These are phyloP conservation scores for Verticillium albo-atrum DNA, from an alignment of 2,329 filamentous ascomycete genomes.

Conservation along the genomic window DNA sequence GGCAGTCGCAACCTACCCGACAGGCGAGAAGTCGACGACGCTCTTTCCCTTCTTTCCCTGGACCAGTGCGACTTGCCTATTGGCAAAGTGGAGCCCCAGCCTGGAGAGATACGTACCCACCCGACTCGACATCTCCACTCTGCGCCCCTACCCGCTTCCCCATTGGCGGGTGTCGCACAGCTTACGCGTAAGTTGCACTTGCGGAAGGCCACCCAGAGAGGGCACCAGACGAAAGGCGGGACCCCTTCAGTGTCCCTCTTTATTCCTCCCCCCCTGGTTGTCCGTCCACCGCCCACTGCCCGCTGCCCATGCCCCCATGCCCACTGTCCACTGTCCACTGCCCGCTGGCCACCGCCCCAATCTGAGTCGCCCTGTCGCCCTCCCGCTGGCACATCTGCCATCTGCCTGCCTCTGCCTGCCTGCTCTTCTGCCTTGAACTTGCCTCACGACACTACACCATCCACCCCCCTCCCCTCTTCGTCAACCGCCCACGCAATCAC, in stretches of 20 bases:
- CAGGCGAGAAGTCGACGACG: no score
- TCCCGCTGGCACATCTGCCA: constrained; percentile 12
- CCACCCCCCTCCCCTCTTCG: not conserved
- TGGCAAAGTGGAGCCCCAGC: not conserved
- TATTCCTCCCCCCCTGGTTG: constrained; percentile 6
- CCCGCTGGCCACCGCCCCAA: constrained; percentile 3
- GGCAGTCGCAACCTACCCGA: not conserved
- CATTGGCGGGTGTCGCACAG: constrained; percentile 21
- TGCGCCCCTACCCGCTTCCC: not conserved
- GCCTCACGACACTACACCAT: not conserved
- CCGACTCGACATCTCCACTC: constrained; percentile 9
- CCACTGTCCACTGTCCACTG: no score
- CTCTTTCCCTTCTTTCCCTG: not conserved
- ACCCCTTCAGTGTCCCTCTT: constrained; percentile 1
- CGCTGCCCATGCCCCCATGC: no score
- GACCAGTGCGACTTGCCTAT: not conserved
- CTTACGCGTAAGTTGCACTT: constrained; percentile 24
- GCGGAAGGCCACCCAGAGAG: constrained; percentile 10
- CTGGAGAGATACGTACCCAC: constrained; percentile 8
- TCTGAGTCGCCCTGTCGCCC: not conserved
- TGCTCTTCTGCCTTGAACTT: constrained; percentile 8
- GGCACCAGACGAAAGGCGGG: not conserved
- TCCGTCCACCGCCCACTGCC: constrained; percentile 6
- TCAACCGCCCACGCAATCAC: not conserved
- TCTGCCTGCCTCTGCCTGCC: constrained; percentile 11